phyloP scores from a whole-genome alignment of 2,329 filamentous ascomycete genomes.

The Fusarium mangiferae region DNA sequence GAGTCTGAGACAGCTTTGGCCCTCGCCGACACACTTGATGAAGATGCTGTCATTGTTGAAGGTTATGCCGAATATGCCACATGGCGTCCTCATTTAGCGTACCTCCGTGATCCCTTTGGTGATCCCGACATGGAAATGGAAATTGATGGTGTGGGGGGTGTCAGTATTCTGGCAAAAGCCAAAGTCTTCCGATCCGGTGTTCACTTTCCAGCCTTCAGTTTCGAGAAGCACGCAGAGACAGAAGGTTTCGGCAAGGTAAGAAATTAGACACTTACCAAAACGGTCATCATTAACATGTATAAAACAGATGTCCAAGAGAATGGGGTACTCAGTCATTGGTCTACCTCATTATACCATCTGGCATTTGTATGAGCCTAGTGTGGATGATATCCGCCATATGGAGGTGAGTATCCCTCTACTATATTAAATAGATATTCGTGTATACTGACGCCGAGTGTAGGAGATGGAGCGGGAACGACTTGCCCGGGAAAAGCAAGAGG shows the following conservation, averaged over 20 bases:
- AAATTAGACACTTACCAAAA: background rate
- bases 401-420: slow-evolving; percentile 63
- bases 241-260: slow-evolving; percentile 97
- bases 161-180: slow-evolving; percentile 96
- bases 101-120: slow-evolving; percentile 94
- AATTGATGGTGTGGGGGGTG: slow-evolving; percentile 95
- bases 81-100: slow-evolving; percentile 96
- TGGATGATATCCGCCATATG: slow-evolving; percentile 98
- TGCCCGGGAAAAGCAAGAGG: slow-evolving; percentile 77
- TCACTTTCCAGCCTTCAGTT: slow-evolving; percentile 98
- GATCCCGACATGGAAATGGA: slow-evolving; percentile 99
- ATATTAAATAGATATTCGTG: background rate
- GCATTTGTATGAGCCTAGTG: slow-evolving; percentile 99
- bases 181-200: slow-evolving; percentile 94
- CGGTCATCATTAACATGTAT: slow-evolving; percentile 15
- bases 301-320: slow-evolving; percentile 90
- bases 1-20: slow-evolving; percentile 97
- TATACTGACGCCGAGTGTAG: slow-evolving; percentile 52
- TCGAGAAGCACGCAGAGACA: slow-evolving; percentile 98
- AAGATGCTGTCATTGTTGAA: slow-evolving; percentile 98
- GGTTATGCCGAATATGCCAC: slow-evolving; percentile 99
- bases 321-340: slow-evolving; percentile 95
- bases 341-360: slow-evolving; percentile 98
- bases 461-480: slow-evolving; percentile 93
- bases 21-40: slow-evolving; percentile 92